Conservation (phyloP, 2,329 filamentous ascomycete genomes). For the Arthrobotrys conoides region DNA sequence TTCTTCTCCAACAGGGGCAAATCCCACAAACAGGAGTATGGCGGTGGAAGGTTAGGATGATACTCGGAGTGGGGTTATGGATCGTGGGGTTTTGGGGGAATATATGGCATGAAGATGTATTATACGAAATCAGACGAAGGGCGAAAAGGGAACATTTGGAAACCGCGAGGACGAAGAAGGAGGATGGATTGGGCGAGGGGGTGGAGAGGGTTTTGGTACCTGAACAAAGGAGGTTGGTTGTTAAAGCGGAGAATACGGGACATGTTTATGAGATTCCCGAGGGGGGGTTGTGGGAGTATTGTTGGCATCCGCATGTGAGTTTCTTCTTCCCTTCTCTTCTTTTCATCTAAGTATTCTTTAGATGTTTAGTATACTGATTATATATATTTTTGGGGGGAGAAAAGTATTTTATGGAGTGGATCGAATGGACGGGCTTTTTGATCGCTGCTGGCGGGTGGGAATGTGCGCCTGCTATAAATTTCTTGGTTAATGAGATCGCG, state of each 20-base stretch:
- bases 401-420: slow-evolving; percentile 90
- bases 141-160: slow-evolving; percentile 74
- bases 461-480: slow-evolving; percentile 82
- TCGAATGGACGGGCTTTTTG: slow-evolving; percentile 94
- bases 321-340: not conserved
- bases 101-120: slow-evolving; percentile 88
- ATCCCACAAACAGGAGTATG: slow-evolving; percentile 29
- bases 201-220: slow-evolving; percentile 76
- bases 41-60: slow-evolving; percentile 66
- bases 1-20: slow-evolving; percentile 66
- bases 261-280: slow-evolving; percentile 74
- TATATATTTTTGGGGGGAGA: not conserved
- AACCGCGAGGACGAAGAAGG: slow-evolving; percentile 64
- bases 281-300: slow-evolving; percentile 83
- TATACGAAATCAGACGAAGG: slow-evolving; percentile 85
- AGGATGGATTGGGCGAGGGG: slow-evolving; percentile 55
- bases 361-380: not conserved
- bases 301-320: slow-evolving; percentile 82
- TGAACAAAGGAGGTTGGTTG: slow-evolving; percentile 67
- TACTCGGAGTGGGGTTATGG: slow-evolving; percentile 81
- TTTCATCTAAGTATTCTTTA: too few relatives aligned
- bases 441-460: slow-evolving; percentile 74
- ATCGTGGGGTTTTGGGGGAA: slow-evolving; percentile 82
- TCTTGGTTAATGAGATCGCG: slow-evolving; percentile 87
- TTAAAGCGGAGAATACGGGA: slow-evolving; percentile 57